Base-by-base conservation (phyloP, 257 asterid genomes). In the Phtheirospermum japonicum region DNA sequence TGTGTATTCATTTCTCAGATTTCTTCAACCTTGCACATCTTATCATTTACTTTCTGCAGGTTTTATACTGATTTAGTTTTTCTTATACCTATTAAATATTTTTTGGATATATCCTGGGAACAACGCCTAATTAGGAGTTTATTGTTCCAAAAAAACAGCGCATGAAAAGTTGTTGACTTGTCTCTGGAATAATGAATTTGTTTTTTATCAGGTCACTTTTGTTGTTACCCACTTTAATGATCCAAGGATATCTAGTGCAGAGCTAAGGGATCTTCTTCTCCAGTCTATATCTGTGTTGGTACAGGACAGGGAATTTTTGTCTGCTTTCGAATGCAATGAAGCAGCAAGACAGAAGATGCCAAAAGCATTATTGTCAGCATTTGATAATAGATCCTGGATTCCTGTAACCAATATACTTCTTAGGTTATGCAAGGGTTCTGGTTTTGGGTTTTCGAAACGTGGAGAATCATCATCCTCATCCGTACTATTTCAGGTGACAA, bases 321-420 rank as follows among this genome's bases (percentile, higher is more conserved):
- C 81, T 63, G 95, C 80, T 57, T 88, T 91, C 55, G 98, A 91
- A 79, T 87, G 82, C 84, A 91, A 91, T 67, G 82, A 86, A 81
- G 89, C 90, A 28, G 97, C 95, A 39, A 84, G 59, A 32, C 75
- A 64, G 34, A 74, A 68, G 70, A 76, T 88, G 94, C 98, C 98
- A 36, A 86, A 74, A 75, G 95, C 97, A 23, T 78, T 88, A 61
- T 77, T 91, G 59, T 79, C 92, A 60, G 87, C 97, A 39, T 91
- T 88, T 74, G 97, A 88, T 72, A 83, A 80, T 79, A 77, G 98
- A 77, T 88, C 97, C 30, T 91, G 98, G 97, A 86, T 91, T 59
- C 96, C 95, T 37, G 93, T 91, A 61, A 91, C 97, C 62, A 88
- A 83, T 75, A 86, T 91, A 65, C 78, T 91, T 65, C 79, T 86